Evolutionary conservation across 768 basidiomycete genomes (phyloP), one percentile per base, ranked within the genome.

Genomic region (Pisolithus microcarpus): DNA sequence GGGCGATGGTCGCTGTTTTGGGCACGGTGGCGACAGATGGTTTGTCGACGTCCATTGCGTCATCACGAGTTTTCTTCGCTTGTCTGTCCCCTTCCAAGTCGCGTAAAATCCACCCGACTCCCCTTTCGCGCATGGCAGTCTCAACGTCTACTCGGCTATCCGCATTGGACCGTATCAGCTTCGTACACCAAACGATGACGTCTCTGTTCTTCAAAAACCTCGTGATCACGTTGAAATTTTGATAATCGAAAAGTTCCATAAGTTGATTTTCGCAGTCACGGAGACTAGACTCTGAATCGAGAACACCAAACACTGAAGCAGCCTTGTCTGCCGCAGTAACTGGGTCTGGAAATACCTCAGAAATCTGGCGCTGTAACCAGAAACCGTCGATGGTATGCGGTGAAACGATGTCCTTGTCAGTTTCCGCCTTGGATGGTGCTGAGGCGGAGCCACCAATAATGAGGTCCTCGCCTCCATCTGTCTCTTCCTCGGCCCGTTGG

Each of bases 101-200:
- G 50, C 89, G 80, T 48, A 95, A 64, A 65, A 99, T 97, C 93
- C 93, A 98, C 0, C 91, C 94, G 9, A 94, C 80, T 13, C 91
- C 92, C 69, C 91, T 95, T 73, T 98, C 95, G 42, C 95, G 78
- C 96, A 99, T 99, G 0, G 91, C 91, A 4, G 98, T 95, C 69
- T 98, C 95, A 37, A 96, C 81, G 61, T 97, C 91, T 39, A 94
- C 81, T 43, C 87, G 80, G 65, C 91, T 91, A 42, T 97, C 87
- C 0, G 88, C 88, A 58, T 86, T 83, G 49, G 85, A 87, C 23
- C 95, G 81, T 69, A 91, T 88, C 46, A 97, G 79, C 69, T 94
- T 94, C 43, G 96, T 99, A 61, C 92, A 96, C 96, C 96, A 99
- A 0, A 97, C 92, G 45, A 98, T 76, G 52, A 91, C 87, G 47